Percentiles rank a stretch among this genome's conserved stretches.
Conservation (phyloP, 805 yeast genomes). For the Myxozyma nipponensis region DNA sequence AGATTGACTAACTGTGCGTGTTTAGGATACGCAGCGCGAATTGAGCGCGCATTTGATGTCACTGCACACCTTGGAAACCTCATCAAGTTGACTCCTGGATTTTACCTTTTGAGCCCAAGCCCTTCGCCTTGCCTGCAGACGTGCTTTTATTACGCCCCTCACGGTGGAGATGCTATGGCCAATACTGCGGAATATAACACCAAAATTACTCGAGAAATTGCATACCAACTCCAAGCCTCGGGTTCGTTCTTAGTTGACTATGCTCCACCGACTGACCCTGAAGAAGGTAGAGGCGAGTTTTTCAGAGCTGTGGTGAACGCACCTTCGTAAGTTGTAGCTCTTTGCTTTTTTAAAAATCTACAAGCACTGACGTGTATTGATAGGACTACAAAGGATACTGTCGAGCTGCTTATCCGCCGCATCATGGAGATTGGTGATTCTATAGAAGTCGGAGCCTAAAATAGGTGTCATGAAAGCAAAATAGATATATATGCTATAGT, state of each 20-base stretch:
- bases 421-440: conserved; percentile 40
- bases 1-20: neutral
- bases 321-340: conserved; percentile 42
- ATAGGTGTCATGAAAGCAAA: no score
- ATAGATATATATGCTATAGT: no score
- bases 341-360: neutral
- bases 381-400: conserved; percentile 42
- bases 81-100: conserved; percentile 43
- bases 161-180: conserved; percentile 35
- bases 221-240: conserved; percentile 52
- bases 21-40: conserved; percentile 58
- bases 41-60: conserved; percentile 68
- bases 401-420: conserved; percentile 45
- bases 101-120: conserved; percentile 51
- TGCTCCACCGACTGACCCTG: conserved; percentile 48
- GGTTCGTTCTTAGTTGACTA: conserved; percentile 75
- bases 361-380: neutral
- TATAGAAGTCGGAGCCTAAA: no score
- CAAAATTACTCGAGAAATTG: conserved; percentile 56
- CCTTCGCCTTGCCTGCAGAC: conserved; percentile 80
- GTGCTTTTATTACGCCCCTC: conserved; percentile 68
- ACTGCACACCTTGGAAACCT: conserved; percentile 57
- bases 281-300: conserved; percentile 59
- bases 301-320: conserved; percentile 81
- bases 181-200: conserved; percentile 42